phyloP scores from a whole-genome alignment of 2,329 filamentous ascomycete genomes.

The Magnaporthiopsis poae region DNA sequence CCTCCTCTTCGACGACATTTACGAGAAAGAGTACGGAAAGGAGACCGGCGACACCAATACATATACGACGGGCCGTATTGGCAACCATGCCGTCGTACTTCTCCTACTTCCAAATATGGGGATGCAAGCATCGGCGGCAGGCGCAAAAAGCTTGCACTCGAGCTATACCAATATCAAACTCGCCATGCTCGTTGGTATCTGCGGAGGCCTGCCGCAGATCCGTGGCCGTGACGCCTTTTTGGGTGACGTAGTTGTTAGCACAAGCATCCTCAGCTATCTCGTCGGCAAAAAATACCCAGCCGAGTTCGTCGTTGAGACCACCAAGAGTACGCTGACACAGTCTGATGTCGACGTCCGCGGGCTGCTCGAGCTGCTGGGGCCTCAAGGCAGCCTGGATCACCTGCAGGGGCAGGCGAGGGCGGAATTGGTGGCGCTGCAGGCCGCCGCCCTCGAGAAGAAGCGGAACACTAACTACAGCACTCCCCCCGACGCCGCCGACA shows the following conservation, averaged over 20 bases:
- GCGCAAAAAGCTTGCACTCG: slow-evolving; percentile 19
- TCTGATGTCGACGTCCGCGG: neutral
- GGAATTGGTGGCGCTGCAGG: neutral
- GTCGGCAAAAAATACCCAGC: slow-evolving; percentile 18
- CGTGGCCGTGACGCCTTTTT: slow-evolving; percentile 10
- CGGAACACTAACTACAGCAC: neutral
- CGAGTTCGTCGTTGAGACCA: slow-evolving; percentile 18
- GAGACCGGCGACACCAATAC: slow-evolving; percentile 1
- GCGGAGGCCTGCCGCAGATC: slow-evolving; percentile 19
- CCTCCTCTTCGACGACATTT: neutral
- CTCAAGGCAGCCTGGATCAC: neutral
- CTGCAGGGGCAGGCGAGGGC: neutral
- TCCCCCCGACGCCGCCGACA: neutral
- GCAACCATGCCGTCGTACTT: slow-evolving; percentile 21
- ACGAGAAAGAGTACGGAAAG: neutral
- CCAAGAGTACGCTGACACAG: slow-evolving; percentile 1
- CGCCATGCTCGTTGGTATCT: slow-evolving; percentile 29
- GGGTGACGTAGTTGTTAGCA: slow-evolving; percentile 26
- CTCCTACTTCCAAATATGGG: slow-evolving; percentile 20
- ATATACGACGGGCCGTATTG: slow-evolving; percentile 22
- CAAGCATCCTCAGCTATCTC: slow-evolving; percentile 21
- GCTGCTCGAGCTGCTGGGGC: neutral
- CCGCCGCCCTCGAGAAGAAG: neutral
- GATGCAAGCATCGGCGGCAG: slow-evolving; percentile 18
- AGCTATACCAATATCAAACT: slow-evolving; percentile 27